Base-by-base conservation (phyloP, 441 rosid species). In the Jatropha podagrica region DNA sequence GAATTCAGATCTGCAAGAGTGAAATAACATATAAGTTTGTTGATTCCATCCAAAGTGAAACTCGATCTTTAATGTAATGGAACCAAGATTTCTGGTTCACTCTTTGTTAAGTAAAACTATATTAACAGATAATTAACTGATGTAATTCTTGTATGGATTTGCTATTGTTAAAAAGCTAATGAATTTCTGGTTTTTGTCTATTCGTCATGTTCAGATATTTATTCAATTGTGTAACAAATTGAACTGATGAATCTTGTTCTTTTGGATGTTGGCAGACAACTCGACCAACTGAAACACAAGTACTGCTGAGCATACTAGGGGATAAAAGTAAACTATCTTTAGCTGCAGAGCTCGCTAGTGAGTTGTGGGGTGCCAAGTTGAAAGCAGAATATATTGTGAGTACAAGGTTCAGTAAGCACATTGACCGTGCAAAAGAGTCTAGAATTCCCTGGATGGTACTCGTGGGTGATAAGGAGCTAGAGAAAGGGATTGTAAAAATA, bases 221-320 rank as follows among this genome's bases (percentile, higher is more conserved):
- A 23, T 49, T 37, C 12, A n/a, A 17, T 46, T 32, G 17, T 40
- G 27, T 7, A 23, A 32, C 6, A 27, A 32, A 20, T 7, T 6
- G 52, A 55, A 52, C 52, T 62, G 46, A 51, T 23, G 18, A 52
- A 17, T 23, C 17, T 71, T 70, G 38, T 68, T 71, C 1, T 37
- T n/a, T 49, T 18, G 26, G 58, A 17, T 44, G 26, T 74, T 81
- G 68, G 67, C 90, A 93, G 97, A 80, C 77, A 48, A 79, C 81
- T 15, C 81, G 94, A 73, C 85, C 96, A 27, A 87, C 92, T 2
- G 97, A 90, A 86, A 92, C 95, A 3, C 92, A 92, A 64, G 93
- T 92, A 14, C 85, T 90, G 78, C 86, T 95, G 77, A 84, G 85
- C 73, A 78, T 85, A 65, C 76, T 81, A 14, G 96, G 92, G 41